Conservation (phyloP, 768 basidiomycete species). For the Wakefieldia striispora region DNA sequence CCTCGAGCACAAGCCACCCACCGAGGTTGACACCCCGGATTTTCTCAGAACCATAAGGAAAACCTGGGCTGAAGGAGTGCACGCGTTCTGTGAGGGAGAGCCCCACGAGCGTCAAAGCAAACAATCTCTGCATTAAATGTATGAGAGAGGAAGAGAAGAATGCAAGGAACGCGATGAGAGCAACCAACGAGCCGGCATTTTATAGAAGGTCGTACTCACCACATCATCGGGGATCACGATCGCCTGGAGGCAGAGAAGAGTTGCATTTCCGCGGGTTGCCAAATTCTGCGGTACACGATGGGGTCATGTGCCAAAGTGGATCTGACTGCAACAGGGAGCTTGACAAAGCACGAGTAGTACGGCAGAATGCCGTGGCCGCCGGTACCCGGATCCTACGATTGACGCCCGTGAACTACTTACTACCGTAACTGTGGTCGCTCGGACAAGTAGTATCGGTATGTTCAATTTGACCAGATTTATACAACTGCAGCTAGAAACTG, state of each 20-base stretch:
- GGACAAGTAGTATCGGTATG: not conserved
- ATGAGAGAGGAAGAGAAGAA: constrained; percentile 58
- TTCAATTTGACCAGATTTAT: constrained; percentile 1
- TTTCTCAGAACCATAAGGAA: constrained; percentile 70
- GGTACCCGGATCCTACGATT: not conserved
- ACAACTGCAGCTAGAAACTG: not conserved
- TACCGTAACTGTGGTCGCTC: not conserved
- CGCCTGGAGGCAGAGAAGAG: not conserved
- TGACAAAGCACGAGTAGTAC: too few relatives aligned
- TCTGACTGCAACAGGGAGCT: not conserved
- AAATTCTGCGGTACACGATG: not conserved
- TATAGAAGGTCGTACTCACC: constrained; percentile 11
- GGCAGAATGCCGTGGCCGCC: too few relatives aligned
- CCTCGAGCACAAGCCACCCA: constrained; percentile 58
- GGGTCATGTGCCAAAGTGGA: constrained; percentile 5
- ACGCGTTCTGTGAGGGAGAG: constrained; percentile 29
- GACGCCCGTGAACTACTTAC: not conserved
- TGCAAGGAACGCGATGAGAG: not conserved
- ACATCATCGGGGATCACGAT: constrained; percentile 1
- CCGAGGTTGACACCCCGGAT: constrained; percentile 86
- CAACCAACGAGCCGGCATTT: constrained; percentile 4
- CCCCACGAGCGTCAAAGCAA: constrained; percentile 22
- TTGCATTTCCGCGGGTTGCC: constrained; percentile 7
- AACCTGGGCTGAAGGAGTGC: constrained; percentile 46
- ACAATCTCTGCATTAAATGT: constrained; percentile 22